A percentile compares a stretch with the other conserved stretches of the same genome.
These are phyloP conservation scores for Neospermospora avenae DNA, from an alignment of 2,329 filamentous ascomycete species.

Conservation along the genomic window DNA sequence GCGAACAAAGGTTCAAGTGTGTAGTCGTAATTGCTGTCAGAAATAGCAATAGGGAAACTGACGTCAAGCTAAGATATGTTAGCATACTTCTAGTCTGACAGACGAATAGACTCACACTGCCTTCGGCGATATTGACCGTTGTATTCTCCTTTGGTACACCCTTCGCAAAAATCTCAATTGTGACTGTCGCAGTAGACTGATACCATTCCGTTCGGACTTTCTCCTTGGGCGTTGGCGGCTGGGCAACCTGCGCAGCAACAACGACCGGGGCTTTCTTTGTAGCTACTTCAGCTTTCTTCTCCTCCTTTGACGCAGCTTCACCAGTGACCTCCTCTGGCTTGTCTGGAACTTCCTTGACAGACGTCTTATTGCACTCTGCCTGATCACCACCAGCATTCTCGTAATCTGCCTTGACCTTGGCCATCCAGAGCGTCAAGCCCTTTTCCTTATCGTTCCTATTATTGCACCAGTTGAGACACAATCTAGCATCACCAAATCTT, in stretches of 20 bases:
- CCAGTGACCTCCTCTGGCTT: constrained; percentile 37
- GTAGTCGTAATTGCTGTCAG: constrained; percentile 53
- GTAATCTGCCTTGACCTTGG: constrained; percentile 52
- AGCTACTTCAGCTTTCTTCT: constrained; percentile 4
- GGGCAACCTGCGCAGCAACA: constrained; percentile 15
- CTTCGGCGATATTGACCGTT: constrained; percentile 41
- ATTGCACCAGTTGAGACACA: constrained; percentile 60
- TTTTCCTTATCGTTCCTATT: constrained; percentile 52
- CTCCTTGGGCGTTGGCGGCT: constrained; percentile 42
- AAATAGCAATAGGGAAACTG: constrained; percentile 53
- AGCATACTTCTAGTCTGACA: constrained; percentile 10
- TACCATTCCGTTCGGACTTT: constrained; percentile 70
- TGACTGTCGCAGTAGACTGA: constrained; percentile 57
- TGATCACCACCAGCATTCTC: constrained; percentile 44
- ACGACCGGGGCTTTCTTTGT: constrained; percentile 7
- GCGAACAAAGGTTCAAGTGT: constrained; percentile 65
- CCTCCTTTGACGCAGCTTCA: constrained; percentile 9
- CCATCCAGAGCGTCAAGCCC: constrained; percentile 54
- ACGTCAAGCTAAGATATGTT: constrained; percentile 45
- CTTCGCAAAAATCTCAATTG: constrained; percentile 64
- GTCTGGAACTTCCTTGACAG: constrained; percentile 52
- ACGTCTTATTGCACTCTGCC: constrained; percentile 44
- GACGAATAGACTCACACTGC: constrained; percentile 20
- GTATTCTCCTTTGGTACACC: constrained; percentile 56
- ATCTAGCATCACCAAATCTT: constrained; percentile 70